Percentiles rank a stretch among this genome's conserved stretches.
Evolutionary conservation across 106 monocot genomes (phyloP).

Genomic region (Allium fistulosum): DNA sequence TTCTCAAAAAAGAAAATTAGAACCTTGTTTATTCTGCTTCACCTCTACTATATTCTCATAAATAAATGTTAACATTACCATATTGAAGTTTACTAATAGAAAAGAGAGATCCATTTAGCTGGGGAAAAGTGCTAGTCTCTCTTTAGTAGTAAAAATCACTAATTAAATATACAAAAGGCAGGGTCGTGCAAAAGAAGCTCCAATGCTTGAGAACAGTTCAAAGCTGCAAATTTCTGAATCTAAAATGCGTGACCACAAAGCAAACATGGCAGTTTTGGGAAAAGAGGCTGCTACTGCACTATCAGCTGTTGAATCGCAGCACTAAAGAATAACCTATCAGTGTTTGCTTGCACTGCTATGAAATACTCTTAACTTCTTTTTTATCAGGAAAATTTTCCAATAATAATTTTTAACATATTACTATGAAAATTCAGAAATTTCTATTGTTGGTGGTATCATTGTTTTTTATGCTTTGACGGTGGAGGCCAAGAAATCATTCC

Average conservation of each 20-base stretch:
- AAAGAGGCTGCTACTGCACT: constrained; percentile 95
- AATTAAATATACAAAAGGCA: constrained; percentile 68
- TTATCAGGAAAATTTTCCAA: not conserved
- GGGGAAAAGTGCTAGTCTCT: too few species aligned
- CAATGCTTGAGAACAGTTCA: constrained; percentile 60
- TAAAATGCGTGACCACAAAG: constrained; percentile 81
- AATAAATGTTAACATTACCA: too few species aligned
- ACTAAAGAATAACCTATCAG: constrained; percentile 81
- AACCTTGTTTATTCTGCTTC: too few species aligned
- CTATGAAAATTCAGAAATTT: too few species aligned
- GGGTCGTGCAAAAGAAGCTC: constrained; percentile 64
- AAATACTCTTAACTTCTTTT: not conserved
- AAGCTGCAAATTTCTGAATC: constrained; percentile 80
- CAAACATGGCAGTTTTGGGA: constrained; percentile 93
- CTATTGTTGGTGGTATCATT: too few species aligned
- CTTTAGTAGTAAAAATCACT: too few species aligned
- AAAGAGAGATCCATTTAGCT: too few species aligned
- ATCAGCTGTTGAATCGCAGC: constrained; percentile 85
- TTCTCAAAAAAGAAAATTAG: too few species aligned
- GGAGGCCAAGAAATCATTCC: constrained; percentile 90
- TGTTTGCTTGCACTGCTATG: constrained; percentile 69
- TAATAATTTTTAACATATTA: not conserved
- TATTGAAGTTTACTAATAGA: too few species aligned
- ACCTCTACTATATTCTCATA: too few species aligned
- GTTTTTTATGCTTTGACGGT: constrained; percentile 33